A percentile compares a stretch with the other conserved stretches of the same genome.
These are phyloP conservation scores for Mycena haematopus DNA, from an alignment of 768 basidiomycete species.

Conservation along the genomic window DNA sequence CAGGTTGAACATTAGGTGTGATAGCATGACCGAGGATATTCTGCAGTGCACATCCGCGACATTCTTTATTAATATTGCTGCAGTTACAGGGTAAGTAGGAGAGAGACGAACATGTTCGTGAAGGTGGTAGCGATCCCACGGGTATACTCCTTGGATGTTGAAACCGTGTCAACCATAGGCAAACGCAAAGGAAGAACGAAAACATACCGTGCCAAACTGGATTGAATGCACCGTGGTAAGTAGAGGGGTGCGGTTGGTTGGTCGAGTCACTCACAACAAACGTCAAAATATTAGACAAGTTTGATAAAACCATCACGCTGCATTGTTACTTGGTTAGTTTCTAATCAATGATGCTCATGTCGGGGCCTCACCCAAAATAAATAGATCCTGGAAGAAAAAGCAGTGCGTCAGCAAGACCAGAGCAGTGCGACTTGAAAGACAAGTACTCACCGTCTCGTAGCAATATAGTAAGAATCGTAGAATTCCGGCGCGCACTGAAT, in stretches of 20 bases:
- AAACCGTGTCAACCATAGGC: background rate
- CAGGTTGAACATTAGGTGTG: constrained; percentile 24
- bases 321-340: background rate
- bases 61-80: background rate
- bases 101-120: constrained; percentile 20
- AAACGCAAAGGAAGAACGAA: too few species aligned
- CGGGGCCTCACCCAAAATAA: constrained; percentile 19
- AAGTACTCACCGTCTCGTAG: constrained; percentile 24
- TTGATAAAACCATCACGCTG: constrained; percentile 24
- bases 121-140: constrained; percentile 22
- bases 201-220: constrained; percentile 20
- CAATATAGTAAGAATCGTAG: constrained; percentile 16
- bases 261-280: constrained; percentile 15
- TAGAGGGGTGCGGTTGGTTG: background rate
- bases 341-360: background rate
- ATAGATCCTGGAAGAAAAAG: constrained; percentile 7
- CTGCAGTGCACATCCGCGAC: background rate
- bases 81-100: too few species aligned
- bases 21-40: constrained; percentile 14
- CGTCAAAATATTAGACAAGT: constrained; percentile 24
- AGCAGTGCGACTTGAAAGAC: background rate
- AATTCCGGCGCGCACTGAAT: background rate
- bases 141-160: constrained; percentile 18
- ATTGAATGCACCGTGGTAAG: background rate
- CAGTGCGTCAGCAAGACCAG: background rate